Conservation (phyloP, 257 asterid species). For the Euphrasia confusa region DNA sequence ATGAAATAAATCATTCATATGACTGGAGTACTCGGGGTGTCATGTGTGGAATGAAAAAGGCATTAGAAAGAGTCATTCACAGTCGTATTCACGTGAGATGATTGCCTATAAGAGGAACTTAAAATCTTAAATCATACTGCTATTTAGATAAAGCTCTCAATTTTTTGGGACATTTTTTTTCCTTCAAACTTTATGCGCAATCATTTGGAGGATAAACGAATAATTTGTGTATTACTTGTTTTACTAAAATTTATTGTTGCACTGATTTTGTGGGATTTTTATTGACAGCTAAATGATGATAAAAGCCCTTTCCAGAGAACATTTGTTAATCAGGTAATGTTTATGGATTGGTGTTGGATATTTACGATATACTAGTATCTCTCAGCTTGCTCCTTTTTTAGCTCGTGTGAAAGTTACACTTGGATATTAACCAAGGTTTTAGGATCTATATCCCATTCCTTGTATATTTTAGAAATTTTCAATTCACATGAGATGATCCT, state of each 20-base stretch:
- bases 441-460: not conserved
- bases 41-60: not conserved
- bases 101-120: slow-evolving; percentile 10
- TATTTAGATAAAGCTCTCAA: not conserved
- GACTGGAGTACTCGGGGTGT: not conserved
- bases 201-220: slow-evolving; percentile 10
- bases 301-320: slow-evolving; percentile 94
- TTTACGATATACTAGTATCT: not conserved
- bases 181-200: slow-evolving; percentile 4
- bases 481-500: not conserved
- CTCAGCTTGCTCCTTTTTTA: slow-evolving; percentile 1
- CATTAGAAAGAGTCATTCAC: not conserved
- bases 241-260: slow-evolving; percentile 22
- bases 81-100: not conserved
- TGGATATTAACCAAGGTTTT: slow-evolving; percentile 5
- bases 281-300: slow-evolving; percentile 74
- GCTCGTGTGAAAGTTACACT: slow-evolving; percentile 1
- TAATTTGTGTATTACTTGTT: slow-evolving; percentile 2
- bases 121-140: slow-evolving; percentile 8
- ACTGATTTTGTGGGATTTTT: slow-evolving; percentile 24
- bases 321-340: slow-evolving; percentile 82
- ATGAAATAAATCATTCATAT: not conserved
- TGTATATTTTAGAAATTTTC: not conserved
- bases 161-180: slow-evolving; percentile 5
- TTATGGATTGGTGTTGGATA: slow-evolving; percentile 17